phyloP scores from a whole-genome alignment of 768 basidiomycete genomes.

The Hypholoma sublateritium region DNA sequence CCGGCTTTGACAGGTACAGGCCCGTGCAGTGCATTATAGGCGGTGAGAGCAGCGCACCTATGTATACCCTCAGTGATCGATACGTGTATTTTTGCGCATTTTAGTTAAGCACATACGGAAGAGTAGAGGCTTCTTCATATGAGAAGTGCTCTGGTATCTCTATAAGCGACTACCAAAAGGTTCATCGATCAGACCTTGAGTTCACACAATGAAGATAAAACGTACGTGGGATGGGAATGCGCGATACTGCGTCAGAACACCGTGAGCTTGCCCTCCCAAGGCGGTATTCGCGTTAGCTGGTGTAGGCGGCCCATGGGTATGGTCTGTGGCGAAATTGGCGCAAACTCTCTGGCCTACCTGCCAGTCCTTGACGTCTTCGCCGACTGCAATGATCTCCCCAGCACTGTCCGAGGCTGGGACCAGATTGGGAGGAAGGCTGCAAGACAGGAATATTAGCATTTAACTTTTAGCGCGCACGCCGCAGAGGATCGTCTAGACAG shows the following conservation, averaged over 20 bases:
- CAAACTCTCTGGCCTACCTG: conserved; percentile 55
- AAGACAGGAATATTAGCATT: not conserved
- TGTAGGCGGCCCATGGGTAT: conserved; percentile 42
- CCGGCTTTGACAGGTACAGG: conserved; percentile 53
- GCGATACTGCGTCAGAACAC: conserved; percentile 54
- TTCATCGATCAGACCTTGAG: not conserved
- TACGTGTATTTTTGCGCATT: not conserved
- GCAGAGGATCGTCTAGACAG: not conserved
- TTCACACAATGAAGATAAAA: not conserved
- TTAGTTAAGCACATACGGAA: conserved; percentile 41
- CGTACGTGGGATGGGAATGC: conserved; percentile 34
- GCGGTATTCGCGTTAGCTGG: conserved; percentile 31
- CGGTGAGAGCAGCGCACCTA: conserved; percentile 59
- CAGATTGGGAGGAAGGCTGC: conserved; percentile 21
- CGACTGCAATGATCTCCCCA: conserved; percentile 54
- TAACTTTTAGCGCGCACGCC: too few species aligned
- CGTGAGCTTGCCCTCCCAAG: conserved; percentile 49
- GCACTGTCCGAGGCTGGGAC: conserved; percentile 53
- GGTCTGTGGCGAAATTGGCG: conserved; percentile 51
- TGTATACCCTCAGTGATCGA: not conserved
- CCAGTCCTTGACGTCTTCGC: conserved; percentile 46
- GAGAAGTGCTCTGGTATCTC: conserved; percentile 55
- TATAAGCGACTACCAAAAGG: conserved; percentile 42
- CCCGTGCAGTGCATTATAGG: conserved; percentile 60
- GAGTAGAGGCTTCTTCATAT: conserved; percentile 63